Evolutionary conservation across 768 basidiomycete species (phyloP).

Genomic region (Candolleomyces efflorescens): DNA sequence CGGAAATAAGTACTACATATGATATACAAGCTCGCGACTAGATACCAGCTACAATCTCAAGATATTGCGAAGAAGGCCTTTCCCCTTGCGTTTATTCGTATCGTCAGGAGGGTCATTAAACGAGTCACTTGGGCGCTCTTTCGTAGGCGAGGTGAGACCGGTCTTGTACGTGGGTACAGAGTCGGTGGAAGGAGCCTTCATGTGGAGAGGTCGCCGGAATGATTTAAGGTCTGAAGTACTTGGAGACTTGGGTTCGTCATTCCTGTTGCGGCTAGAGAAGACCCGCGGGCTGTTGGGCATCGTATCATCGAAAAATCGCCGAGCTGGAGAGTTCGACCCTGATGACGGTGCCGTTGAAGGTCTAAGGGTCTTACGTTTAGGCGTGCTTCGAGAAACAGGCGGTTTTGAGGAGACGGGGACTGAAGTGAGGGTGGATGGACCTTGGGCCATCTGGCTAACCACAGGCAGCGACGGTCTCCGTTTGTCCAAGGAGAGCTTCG

Average conservation of each 20-base stretch:
- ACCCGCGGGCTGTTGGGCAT: neutral
- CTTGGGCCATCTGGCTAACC: constrained; percentile 1
- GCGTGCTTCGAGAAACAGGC: neutral
- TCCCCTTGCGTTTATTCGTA: constrained; percentile 4
- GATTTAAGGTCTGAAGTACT: constrained; percentile 9
- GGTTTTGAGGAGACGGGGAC: neutral
- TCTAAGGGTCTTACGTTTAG: constrained; percentile 25
- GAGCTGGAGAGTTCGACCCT: constrained; percentile 13
- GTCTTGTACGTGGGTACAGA: constrained; percentile 37
- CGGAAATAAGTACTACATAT: neutral
- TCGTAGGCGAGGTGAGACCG: constrained; percentile 8
- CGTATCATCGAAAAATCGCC: constrained; percentile 14
- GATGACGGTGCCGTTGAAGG: constrained; percentile 44
- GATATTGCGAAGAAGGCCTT: constrained; percentile 6
- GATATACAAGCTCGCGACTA: no score
- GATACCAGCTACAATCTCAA: neutral
- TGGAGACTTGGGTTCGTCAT: constrained; percentile 12
- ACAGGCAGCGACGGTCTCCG: constrained; percentile 16
- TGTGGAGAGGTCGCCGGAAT: constrained; percentile 27
- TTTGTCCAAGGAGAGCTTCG: constrained; percentile 25
- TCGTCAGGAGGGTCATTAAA: constrained; percentile 3
- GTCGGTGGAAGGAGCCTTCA: constrained; percentile 55
- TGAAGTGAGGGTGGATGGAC: constrained; percentile 1
- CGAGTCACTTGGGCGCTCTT: neutral
- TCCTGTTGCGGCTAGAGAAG: neutral